These are phyloP conservation scores for Wallacemonas rigidus DNA, from an alignment of 208 protist genomes.

Conservation along the genomic window DNA sequence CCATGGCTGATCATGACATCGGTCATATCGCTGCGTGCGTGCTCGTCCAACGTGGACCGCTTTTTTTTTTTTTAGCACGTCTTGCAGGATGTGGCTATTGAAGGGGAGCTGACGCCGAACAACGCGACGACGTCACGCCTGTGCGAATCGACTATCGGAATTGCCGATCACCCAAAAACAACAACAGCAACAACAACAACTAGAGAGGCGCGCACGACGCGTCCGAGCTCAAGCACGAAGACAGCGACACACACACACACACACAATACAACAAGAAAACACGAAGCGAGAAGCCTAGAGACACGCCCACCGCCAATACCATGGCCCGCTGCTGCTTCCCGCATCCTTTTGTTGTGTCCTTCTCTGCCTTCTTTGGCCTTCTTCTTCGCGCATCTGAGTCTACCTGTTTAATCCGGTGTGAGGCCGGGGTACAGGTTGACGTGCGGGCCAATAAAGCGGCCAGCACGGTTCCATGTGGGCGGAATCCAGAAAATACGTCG, in stretches of 20 bases:
- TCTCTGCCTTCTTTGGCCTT: background rate
- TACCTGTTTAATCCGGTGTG: slow-evolving; percentile 66
- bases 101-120: no score
- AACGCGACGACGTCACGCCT: no score
- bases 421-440: slow-evolving; percentile 87
- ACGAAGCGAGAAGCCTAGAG: background rate
- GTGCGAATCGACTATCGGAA: no score
- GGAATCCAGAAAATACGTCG: slow-evolving; percentile 90
- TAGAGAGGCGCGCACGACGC: no score
- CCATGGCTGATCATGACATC: no score
- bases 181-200: no score
- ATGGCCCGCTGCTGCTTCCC: background rate
- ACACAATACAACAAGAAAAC: background rate
- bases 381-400: background rate
- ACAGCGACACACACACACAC: slow-evolving; percentile 2
- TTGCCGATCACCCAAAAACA: no score
- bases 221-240: background rate
- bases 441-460: slow-evolving; percentile 79
- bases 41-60: no score
- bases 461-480: slow-evolving; percentile 84
- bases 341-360: background rate
- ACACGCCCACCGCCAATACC: background rate
- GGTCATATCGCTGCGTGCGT: no score
- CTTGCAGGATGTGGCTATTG: no score
- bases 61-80: no score